Conservation (phyloP, 306 rosid genomes). For the Lupinus albus region DNA sequence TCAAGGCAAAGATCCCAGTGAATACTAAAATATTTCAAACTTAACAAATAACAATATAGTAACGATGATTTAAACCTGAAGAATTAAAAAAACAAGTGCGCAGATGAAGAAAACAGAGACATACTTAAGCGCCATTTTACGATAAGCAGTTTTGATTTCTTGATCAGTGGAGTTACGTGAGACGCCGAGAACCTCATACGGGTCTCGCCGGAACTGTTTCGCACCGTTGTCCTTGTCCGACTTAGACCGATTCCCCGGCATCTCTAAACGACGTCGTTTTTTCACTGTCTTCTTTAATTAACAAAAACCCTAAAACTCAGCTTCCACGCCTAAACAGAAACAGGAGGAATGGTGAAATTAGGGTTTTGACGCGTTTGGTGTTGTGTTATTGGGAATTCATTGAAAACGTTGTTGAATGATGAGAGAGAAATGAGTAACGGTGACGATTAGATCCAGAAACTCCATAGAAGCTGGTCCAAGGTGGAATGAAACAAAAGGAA, state of each 20-base stretch:
- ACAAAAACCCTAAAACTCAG: constrained; percentile 56
- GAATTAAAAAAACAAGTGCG: neutral
- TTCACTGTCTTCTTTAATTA: neutral
- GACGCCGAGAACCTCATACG: constrained; percentile 96
- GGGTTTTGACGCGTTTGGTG: constrained; percentile 20
- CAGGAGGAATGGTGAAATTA: constrained; percentile 31
- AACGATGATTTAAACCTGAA: neutral
- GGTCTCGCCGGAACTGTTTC: constrained; percentile 83
- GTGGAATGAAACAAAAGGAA: constrained; percentile 49
- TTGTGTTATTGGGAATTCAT: constrained; percentile 11
- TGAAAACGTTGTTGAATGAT: neutral
- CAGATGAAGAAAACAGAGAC: constrained; percentile 26
- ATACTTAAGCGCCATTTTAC: constrained; percentile 96
- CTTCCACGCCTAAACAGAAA: neutral
- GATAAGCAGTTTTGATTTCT: constrained; percentile 90
- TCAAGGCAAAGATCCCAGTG: neutral
- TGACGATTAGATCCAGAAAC: constrained; percentile 52
- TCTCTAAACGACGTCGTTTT: constrained; percentile 45
- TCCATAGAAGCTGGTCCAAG: constrained; percentile 49
- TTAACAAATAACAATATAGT: neutral
- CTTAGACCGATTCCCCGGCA: constrained; percentile 80
- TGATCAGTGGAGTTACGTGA: constrained; percentile 82
- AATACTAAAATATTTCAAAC: neutral
- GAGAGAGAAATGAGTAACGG: constrained; percentile 36
- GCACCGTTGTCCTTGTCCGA: constrained; percentile 73